Evolutionary conservation across 2,329 filamentous ascomycete species (phyloP).

Genomic region (Fusarium coicis): DNA sequence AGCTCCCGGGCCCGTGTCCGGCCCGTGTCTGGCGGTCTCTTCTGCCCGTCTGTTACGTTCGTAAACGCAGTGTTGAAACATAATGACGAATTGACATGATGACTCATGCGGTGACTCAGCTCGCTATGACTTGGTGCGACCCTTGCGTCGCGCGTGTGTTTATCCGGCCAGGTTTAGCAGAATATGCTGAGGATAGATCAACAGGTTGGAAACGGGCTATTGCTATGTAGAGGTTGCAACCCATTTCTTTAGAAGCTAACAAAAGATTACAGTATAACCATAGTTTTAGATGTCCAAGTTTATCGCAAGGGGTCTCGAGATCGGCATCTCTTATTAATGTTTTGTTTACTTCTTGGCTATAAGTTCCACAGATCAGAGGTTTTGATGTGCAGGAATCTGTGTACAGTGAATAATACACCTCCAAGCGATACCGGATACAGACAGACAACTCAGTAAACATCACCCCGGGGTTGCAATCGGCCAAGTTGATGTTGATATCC

Average conservation of each 20-base stretch:
- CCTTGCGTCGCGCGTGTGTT: not conserved
- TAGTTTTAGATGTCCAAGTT: not conserved
- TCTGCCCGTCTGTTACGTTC: too few relatives aligned
- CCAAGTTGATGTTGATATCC: too few relatives aligned
- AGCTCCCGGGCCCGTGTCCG: not conserved
- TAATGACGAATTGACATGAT: not conserved
- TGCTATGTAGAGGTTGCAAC: not conserved
- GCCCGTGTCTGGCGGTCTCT: not conserved
- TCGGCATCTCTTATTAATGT: not conserved
- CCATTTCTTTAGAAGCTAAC: not conserved
- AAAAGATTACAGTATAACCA: too few relatives aligned
- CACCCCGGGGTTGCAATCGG: not conserved
- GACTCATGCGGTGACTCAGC: not conserved
- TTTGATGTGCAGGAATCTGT: too few relatives aligned
- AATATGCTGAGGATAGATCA: not conserved
- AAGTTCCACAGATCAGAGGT: not conserved
- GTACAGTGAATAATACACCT: not conserved
- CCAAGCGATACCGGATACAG: not conserved
- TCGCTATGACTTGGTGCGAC: not conserved
- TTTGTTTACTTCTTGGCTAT: not conserved
- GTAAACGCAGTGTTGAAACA: not conserved
- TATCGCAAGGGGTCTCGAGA: not conserved
- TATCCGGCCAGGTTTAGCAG: not conserved
- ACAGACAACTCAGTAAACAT: not conserved
- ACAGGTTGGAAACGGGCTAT: not conserved